Conservation (phyloP, 257 asterid genomes). For the Verbena officinalis region DNA sequence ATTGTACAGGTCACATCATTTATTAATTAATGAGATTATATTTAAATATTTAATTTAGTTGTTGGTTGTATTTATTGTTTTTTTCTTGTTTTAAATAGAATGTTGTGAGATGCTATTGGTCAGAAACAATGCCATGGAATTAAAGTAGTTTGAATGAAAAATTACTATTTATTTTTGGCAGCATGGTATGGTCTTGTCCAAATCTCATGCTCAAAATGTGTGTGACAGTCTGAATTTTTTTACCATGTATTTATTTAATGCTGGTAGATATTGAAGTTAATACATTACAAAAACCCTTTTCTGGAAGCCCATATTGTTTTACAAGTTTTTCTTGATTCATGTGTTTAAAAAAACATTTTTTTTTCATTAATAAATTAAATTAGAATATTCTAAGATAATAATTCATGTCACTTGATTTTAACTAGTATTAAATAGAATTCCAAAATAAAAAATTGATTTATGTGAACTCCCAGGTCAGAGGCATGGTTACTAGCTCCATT, state of each 20-base stretch:
- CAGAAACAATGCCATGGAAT: constrained; percentile 5
- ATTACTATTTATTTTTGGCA: not conserved
- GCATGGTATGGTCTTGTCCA: not conserved
- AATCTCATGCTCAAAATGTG: not conserved
- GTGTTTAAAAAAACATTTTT: no score
- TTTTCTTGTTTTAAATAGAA: not conserved
- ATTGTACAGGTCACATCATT: constrained; percentile 15
- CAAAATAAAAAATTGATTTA: no score
- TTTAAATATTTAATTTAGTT: constrained; percentile 6
- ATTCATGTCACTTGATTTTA: no score
- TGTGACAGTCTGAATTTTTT: not conserved
- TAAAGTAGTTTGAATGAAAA: not conserved
- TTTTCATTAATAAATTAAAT: no score
- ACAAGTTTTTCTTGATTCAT: no score
- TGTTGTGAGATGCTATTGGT: constrained; percentile 19
- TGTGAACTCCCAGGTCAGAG: no score
- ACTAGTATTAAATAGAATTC: no score
- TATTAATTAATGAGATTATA: not conserved
- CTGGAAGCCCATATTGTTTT: no score
- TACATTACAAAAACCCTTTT: no score
- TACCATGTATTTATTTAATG: not conserved
- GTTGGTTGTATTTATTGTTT: not conserved
- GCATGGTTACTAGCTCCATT: no score
- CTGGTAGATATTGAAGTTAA: no score
- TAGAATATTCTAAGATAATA: no score